phyloP scores from a whole-genome alignment of 179 eudicot species.

The Heliamphora pulchella region DNA sequence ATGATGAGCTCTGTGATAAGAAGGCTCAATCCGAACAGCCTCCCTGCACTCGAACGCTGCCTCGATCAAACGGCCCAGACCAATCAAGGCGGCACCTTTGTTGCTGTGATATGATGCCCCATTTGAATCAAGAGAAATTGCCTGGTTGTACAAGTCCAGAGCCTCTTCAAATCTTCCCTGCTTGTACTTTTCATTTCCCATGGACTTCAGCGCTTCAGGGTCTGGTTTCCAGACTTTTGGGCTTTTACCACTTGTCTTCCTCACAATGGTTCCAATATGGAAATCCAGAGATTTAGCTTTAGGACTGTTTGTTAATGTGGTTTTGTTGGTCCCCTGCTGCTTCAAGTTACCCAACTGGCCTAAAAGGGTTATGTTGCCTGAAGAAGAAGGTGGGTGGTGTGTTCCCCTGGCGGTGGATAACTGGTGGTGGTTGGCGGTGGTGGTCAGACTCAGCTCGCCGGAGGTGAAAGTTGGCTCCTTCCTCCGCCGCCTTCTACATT shows the following conservation, averaged over 20 bases:
- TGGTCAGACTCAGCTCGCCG: constrained; percentile 24
- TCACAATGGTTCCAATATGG: constrained; percentile 16
- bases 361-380: constrained; percentile 34
- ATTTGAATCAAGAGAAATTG: constrained; percentile 52
- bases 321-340: constrained; percentile 14
- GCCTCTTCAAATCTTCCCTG: constrained; percentile 77
- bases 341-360: constrained; percentile 40
- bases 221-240: constrained; percentile 23
- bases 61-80: constrained; percentile 67
- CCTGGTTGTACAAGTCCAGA: constrained; percentile 56
- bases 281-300: constrained; percentile 14
- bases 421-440: constrained; percentile 13
- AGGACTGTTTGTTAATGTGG: constrained; percentile 6
- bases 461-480: constrained; percentile 26
- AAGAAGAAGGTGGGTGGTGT: constrained; percentile 28
- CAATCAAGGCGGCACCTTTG: constrained; percentile 70
- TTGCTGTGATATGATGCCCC: constrained; percentile 65
- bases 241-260: constrained; percentile 21
- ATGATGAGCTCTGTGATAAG: constrained; percentile 60
- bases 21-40: constrained; percentile 59
- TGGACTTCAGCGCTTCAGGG: constrained; percentile 46
- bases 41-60: constrained; percentile 65
- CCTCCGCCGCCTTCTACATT: neutral
- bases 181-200: constrained; percentile 73
- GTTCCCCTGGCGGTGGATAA: constrained; percentile 16